Base-by-base conservation (phyloP, 495 filamentous ascomycete species). In the Aspergillus biplanus region DNA sequence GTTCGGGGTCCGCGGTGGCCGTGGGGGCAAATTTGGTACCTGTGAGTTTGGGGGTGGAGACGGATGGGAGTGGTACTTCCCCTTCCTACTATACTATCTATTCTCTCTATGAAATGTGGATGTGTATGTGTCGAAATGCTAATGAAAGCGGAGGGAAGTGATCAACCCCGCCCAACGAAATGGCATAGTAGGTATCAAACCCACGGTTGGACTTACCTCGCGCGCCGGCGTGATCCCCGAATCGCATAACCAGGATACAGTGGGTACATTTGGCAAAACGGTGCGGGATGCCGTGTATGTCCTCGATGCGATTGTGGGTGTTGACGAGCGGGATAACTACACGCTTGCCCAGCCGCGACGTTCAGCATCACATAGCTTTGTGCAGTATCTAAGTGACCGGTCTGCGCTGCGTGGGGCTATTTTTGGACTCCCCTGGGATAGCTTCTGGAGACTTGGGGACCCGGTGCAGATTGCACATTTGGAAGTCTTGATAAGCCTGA, bases 31-130 rank as follows among this genome's bases (percentile, higher is more conserved):
- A 91, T 67, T 63, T 86, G 35, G 73, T 87, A 34, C 77, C 83
- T 0, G 86, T 91, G 70, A 78, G 86, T 1, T 68, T 91, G 6
- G 89, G 89, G n/a, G 90, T 89, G 0, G 89, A 91, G 73, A 92
- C 89, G 0, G 89, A 92, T 69, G 87, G 87, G 15, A 89, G 85
- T 76, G 83, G 75, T 76, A 66, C 21, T 27, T 18, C 18, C 31
- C 16, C 34, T 13, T 16, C 47, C 32, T 11, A 6, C 8, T 44
- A 13, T 44, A 0, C n/a, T 12, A 13, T 44, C n/a, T 44, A 9
- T 27, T 27, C 32, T 31, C 3, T 35, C 4, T 49, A 21, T 39
- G 2, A 37, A 39, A 39, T 31, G 7, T 27, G 21, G 1, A 27
- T 27, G 21, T 27, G 21, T 27, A 1, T 27, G 21, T 27, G 21